These are phyloP conservation scores for Aspergillus neotritici DNA, from an alignment of 2,329 filamentous ascomycete genomes.

Conservation along the genomic window DNA sequence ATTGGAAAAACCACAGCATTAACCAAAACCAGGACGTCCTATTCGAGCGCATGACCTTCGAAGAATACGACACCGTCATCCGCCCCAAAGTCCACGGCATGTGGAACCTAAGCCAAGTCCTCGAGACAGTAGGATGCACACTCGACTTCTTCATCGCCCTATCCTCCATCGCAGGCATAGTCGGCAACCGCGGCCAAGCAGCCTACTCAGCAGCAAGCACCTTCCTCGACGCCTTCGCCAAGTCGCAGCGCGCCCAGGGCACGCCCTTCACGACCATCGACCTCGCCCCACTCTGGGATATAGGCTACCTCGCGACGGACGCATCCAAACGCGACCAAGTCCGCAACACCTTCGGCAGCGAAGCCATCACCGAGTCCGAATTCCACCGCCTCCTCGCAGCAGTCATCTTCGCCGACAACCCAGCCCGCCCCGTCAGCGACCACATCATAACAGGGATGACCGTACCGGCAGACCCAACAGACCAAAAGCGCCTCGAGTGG, in stretches of 20 bases:
- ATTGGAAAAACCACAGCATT: background rate
- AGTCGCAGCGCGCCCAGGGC: conserved; percentile 11
- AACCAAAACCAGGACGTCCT: background rate
- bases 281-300: conserved; percentile 5
- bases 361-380: background rate
- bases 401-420: background rate
- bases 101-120: background rate
- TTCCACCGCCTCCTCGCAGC: background rate
- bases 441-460: background rate
- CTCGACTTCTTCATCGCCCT: conserved; percentile 13
- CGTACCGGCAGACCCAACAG: background rate
- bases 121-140: background rate
- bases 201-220: conserved; percentile 9
- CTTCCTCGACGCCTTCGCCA: conserved; percentile 10
- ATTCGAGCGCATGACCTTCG: conserved; percentile 1
- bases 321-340: background rate
- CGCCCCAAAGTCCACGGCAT: background rate
- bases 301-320: background rate
- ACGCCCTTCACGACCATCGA: conserved; percentile 15
- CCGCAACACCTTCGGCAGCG: background rate
- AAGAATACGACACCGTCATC: background rate
- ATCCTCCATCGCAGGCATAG: conserved; percentile 8
- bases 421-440: background rate
- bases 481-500: background rate
- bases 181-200: conserved; percentile 8